A percentile compares a stretch with the other conserved stretches of the same genome.
Conservation (phyloP, 306 rosid species). For the Prosopis cineraria region DNA sequence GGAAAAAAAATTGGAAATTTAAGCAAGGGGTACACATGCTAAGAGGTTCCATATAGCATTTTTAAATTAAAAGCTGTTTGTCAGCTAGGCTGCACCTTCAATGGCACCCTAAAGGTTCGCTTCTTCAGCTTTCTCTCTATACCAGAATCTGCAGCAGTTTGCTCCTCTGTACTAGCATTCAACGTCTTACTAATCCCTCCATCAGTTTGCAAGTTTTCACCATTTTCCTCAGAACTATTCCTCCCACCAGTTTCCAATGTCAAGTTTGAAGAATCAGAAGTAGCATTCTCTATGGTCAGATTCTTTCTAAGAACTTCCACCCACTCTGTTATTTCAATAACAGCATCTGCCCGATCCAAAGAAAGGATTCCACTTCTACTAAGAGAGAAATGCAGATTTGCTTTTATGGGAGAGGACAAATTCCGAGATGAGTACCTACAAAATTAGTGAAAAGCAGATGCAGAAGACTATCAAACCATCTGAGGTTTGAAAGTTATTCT, state of each 20-base stretch:
- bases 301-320: slow-evolving; percentile 86
- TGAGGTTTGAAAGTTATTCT: slow-evolving; percentile 12
- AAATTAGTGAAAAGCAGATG: slow-evolving; percentile 26
- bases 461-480: slow-evolving; percentile 31
- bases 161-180: slow-evolving; percentile 55
- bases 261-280: slow-evolving; percentile 56
- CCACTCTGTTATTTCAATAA: slow-evolving; percentile 91
- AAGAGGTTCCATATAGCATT: slow-evolving; percentile 6
- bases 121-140: slow-evolving; percentile 82
- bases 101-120: slow-evolving; percentile 81
- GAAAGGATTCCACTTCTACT: slow-evolving; percentile 93
- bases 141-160: slow-evolving; percentile 49
- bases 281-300: slow-evolving; percentile 76
- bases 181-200: slow-evolving; percentile 48
- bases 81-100: slow-evolving; percentile 62
- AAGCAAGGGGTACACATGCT: neutral
- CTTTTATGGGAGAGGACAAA: slow-evolving; percentile 85
- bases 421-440: slow-evolving; percentile 85
- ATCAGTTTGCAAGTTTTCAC: slow-evolving; percentile 52
- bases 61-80: slow-evolving; percentile 9
- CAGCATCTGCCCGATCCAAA: slow-evolving; percentile 94
- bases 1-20: slow-evolving; percentile 27
- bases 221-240: slow-evolving; percentile 64
- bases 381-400: slow-evolving; percentile 85
- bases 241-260: slow-evolving; percentile 59